A percentile compares a stretch with the other conserved stretches of the same genome.
Evolutionary conservation across 1,284 basidiomycete genomes (phyloP).

Genomic region (Inonotus obliquus): DNA sequence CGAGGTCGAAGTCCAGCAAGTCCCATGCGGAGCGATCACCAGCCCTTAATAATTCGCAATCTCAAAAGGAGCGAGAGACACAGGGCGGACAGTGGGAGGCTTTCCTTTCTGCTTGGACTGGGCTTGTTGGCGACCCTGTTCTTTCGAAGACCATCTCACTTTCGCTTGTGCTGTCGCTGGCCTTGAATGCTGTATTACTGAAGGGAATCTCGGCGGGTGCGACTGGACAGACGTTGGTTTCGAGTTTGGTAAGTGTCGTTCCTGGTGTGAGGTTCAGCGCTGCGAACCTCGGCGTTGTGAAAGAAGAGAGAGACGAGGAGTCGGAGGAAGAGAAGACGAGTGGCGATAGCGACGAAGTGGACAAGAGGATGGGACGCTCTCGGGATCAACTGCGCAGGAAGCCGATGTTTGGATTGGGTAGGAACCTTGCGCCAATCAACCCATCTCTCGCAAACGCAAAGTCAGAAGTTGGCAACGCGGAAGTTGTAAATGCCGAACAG

Average conservation of each 20-base stretch:
- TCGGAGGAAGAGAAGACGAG: slow-evolving; percentile 1
- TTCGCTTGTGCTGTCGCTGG: slow-evolving; percentile 81
- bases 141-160: slow-evolving; percentile 96
- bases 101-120: slow-evolving; percentile 93
- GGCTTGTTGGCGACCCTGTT: slow-evolving; percentile 93
- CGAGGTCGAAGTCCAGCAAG: slow-evolving; percentile 25
- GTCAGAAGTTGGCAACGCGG: background rate
- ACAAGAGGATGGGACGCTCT: slow-evolving; percentile 1
- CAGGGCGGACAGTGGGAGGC: slow-evolving; percentile 50
- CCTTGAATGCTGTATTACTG: slow-evolving; percentile 91
- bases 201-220: slow-evolving; percentile 64
- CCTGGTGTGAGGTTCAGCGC: slow-evolving; percentile 43
- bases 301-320: slow-evolving; percentile 12
- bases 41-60: slow-evolving; percentile 23
- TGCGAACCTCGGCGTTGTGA: slow-evolving; percentile 23
- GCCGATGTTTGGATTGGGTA: slow-evolving; percentile 10
- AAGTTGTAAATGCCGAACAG: background rate
- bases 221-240: slow-evolving; percentile 36
- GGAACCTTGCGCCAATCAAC: slow-evolving; percentile 1
- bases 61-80: background rate
- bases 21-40: slow-evolving; percentile 13
- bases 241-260: slow-evolving; percentile 13
- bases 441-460: background rate
- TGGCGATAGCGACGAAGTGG: slow-evolving; percentile 1
- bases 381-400: slow-evolving; percentile 8